A percentile compares a stretch with the other conserved stretches of the same genome.
Conservation (phyloP, 139 green algal genomes). For the Tetraselmis striata region DNA sequence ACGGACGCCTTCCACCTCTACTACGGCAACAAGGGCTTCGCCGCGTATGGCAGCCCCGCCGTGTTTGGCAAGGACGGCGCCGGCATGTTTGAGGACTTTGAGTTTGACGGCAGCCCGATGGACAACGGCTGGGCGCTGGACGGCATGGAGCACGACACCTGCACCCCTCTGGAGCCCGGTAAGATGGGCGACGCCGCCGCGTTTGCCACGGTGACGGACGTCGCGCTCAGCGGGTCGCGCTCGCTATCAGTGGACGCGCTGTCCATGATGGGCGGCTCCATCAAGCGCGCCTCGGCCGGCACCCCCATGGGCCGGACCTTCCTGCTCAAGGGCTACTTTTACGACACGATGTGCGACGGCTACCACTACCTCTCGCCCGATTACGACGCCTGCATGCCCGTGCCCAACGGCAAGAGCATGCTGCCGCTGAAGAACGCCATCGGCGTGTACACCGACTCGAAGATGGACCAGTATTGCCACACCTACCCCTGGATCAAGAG, state of each 20-base stretch:
- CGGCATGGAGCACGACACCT: not conserved
- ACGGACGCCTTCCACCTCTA: conserved; percentile 12
- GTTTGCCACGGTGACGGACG: conserved; percentile 11
- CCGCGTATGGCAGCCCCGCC: not conserved
- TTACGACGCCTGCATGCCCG: conserved; percentile 12
- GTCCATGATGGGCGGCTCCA: conserved; percentile 9
- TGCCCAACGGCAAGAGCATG: conserved; percentile 11
- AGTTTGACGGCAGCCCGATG: conserved; percentile 3
- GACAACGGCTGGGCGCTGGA: conserved; percentile 11
- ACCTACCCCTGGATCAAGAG: conserved; percentile 17
- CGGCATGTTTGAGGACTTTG: conserved; percentile 27
- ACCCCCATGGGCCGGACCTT: conserved; percentile 1
- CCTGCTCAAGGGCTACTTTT: conserved; percentile 21
- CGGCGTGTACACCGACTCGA: conserved; percentile 20
- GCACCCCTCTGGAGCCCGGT: conserved; percentile 1
- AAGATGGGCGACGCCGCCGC: conserved; percentile 1
- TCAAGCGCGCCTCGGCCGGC: conserved; percentile 4
- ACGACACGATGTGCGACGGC: conserved; percentile 17
- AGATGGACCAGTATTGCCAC: conserved; percentile 10
- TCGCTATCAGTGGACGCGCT: conserved; percentile 16
- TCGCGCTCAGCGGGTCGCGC: conserved; percentile 5
- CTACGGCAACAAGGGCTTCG: conserved; percentile 17
- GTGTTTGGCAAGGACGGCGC: conserved; percentile 7
- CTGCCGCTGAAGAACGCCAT: conserved; percentile 12
- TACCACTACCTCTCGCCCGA: conserved; percentile 22